Evolutionary conservation across 306 rosid genomes (phyloP), one percentile per base, ranked within the genome.

Genomic region (Prosopis cineraria): DNA sequence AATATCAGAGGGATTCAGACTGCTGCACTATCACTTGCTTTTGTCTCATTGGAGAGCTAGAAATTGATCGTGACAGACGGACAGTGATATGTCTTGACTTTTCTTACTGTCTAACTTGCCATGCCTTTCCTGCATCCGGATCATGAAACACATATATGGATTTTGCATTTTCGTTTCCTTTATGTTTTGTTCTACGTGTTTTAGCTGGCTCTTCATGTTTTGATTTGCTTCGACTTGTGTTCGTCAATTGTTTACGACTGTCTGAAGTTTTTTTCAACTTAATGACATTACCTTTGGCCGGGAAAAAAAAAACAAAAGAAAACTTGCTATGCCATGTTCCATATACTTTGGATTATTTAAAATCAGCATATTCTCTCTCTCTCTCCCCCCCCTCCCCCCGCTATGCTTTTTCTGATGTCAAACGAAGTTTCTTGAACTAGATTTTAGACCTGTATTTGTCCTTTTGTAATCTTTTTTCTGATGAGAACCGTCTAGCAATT

Each of bases 11-110:
- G 58, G 73, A 59, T 60, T 36, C 70, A 88, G 88, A 24, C 29
- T 50, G 56, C 6, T 10, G 56, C 56, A 17, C 25, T 24, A 55
- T 72, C 72, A 50, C 77, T 63, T 76, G 63, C 85, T 11, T 56
- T 72, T 88, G 89, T 82, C 88, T 63, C 87, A 83, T 62, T 24
- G 59, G 70, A 40, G 66, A 43, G 69, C 56, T 75, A 69, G 44
- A 84, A 25, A 68, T 78, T 84, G 82, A 84, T 39, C 78, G 39
- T 79, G 75, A 75, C 50, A 17, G 45, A 60, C 37, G 75, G n/a
- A 30, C 29, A 69, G 14, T 66, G 64, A 65, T 66, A 76, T 55
- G 69, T 29, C 27, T 72, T 81, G 70, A 55, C 70, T 30, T 73
- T 36, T 39, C 68, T 39, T 63, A n/a, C n/a, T 33, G 40, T 80